phyloP scores from a whole-genome alignment of 192 early-diverging fungal genomes.

The Glomus cerebriforme region DNA sequence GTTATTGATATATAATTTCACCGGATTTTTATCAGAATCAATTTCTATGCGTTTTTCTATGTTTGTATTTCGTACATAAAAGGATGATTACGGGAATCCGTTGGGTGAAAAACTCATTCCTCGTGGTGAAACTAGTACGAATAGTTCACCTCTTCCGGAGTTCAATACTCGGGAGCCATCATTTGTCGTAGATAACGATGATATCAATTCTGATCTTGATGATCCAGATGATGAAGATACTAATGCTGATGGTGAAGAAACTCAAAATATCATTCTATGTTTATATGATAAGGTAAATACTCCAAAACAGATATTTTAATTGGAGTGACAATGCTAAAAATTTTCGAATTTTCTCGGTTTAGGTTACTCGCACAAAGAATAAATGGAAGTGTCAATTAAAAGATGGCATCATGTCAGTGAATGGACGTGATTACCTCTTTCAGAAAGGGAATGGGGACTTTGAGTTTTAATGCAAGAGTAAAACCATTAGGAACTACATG shows the following conservation, averaged over 20 bases:
- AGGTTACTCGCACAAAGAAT: constrained; percentile 92
- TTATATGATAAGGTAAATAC: constrained; percentile 67
- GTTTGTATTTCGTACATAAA: background rate
- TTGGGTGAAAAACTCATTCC: background rate
- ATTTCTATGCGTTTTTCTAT: background rate
- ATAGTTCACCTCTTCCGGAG: background rate
- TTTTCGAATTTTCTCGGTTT: constrained; percentile 29
- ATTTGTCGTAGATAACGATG: constrained; percentile 49
- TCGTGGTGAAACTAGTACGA: background rate
- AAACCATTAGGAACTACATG: background rate
- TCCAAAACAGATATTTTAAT: background rate
- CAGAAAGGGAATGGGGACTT: constrained; percentile 94
- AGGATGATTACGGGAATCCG: background rate
- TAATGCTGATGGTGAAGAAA: constrained; percentile 61
- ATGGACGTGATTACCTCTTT: constrained; percentile 95
- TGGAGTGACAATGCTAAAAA: background rate
- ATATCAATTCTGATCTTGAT: constrained; percentile 74
- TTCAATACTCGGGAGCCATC: background rate
- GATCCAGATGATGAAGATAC: constrained; percentile 65
- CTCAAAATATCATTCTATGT: constrained; percentile 75
- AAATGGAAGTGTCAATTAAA: constrained; percentile 98
- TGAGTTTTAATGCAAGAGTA: constrained; percentile 75
- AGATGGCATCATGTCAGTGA: constrained; percentile 95
- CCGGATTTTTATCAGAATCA: constrained; percentile 1
- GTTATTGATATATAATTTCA: background rate